Base-by-base conservation (phyloP, 345 rosid genomes). In the Firmiana major region DNA sequence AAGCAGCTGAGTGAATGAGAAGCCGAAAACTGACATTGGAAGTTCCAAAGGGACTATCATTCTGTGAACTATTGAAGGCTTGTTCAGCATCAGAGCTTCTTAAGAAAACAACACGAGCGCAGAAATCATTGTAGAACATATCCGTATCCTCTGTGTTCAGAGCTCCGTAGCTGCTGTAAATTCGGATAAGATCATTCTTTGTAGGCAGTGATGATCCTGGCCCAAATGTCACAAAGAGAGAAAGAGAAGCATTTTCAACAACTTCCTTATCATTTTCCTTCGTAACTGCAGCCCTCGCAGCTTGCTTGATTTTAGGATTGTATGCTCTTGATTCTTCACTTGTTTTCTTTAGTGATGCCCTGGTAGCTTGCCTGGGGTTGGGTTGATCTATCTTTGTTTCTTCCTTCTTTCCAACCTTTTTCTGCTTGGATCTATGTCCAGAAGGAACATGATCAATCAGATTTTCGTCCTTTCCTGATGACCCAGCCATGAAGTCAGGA, bases 131-230 rank as follows among this genome's bases (percentile, higher is more conserved):
- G 73, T 80, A 19, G 59, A 71, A 79, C 86, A 92, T 79, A 21
- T 78, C 80, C 6, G 97, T 89, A 60, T 87, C 84, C 22, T 80
- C 80, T 71, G 81, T 70, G 31, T 85, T 81, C 79, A 93, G 80
- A 46, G 86, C 71, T 65, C 98, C 98, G 60, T 79, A 90, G 72
- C 80, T 88, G 59, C 81, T 71, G 49, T 85, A 93, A 60, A 85
- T 81, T 38, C 74, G 74, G 48, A 89, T 74, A 2, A 92, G 87
- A 13, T 87, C 94, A 58, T 85, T 84, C 81, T 89, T 92, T 1
- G 89, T 54, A 48, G 97, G 97, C 79, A 94, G 75, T 65, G 81
- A 48, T 12, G 91, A 84, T 71, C 89, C 90, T 2, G 92, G 91
- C 66, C 85, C 88, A 81, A 94, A 94, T n/a, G 90, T 77, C 73